Percentiles rank a stretch among this genome's conserved stretches.
Evolutionary conservation across 164 flowering plant species (phyloP).

Genomic region (Taxillus chinensis): DNA sequence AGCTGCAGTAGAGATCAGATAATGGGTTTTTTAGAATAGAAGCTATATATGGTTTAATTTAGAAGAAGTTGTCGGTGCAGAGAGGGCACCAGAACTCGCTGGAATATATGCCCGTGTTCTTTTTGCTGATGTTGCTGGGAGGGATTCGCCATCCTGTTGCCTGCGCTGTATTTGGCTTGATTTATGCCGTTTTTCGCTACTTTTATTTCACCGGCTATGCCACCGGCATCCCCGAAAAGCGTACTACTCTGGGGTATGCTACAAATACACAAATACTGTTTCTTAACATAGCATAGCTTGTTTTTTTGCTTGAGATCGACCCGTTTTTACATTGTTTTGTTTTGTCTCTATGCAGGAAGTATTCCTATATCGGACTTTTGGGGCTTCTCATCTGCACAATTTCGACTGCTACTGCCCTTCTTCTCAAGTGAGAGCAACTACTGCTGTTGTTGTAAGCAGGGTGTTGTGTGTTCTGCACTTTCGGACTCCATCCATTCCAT

Average conservation of each 20-base stretch:
- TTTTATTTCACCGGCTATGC: slow-evolving; percentile 82
- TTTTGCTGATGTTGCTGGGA: slow-evolving; percentile 52
- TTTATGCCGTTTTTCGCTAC: slow-evolving; percentile 43
- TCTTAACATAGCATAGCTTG: too few relatives aligned
- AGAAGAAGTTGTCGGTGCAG: slow-evolving; percentile 19
- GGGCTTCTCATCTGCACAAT: slow-evolving; percentile 43
- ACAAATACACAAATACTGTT: neutral
- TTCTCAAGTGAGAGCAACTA: slow-evolving; percentile 6
- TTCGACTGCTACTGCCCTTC: slow-evolving; percentile 34
- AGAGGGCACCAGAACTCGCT: slow-evolving; percentile 90
- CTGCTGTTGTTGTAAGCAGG: too few relatives aligned
- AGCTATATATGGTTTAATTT: too few relatives aligned
- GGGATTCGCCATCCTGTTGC: slow-evolving; percentile 58
- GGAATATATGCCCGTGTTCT: slow-evolving; percentile 75
- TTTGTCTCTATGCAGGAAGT: slow-evolving; percentile 24
- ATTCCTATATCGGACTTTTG: slow-evolving; percentile 27
- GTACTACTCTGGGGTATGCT: slow-evolving; percentile 46
- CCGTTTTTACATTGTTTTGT: neutral
- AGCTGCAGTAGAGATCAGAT: too few relatives aligned
- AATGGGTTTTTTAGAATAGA: too few relatives aligned
- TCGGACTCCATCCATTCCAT: too few relatives aligned
- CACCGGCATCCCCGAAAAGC: slow-evolving; percentile 66
- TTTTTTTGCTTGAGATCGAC: neutral
- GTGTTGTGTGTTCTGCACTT: too few relatives aligned
- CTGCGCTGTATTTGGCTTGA: slow-evolving; percentile 41